Percentiles rank a stretch among this genome's conserved stretches.
Conservation (phyloP, 331 rosid genomes). For the Acacia pycnantha region DNA sequence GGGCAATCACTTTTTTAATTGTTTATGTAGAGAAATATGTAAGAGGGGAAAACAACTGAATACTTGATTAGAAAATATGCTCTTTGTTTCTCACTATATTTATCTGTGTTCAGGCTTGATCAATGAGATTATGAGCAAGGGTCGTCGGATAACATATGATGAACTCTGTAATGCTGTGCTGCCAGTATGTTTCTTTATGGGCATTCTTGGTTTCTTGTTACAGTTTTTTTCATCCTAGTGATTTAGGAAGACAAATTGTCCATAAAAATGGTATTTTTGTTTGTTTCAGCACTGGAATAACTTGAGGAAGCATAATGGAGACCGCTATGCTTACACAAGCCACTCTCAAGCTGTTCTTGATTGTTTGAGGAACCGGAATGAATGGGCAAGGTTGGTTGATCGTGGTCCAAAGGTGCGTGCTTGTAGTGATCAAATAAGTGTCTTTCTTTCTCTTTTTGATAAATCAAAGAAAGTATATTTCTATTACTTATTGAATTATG, state of each 20-base stretch:
- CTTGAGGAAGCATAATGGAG: constrained; percentile 98
- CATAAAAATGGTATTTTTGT: constrained; percentile 16
- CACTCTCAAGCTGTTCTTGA: constrained; percentile 99
- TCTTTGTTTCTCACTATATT: constrained; percentile 32
- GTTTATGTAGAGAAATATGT: neutral
- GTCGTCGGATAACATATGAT: constrained; percentile 87
- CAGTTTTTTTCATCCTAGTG: neutral
- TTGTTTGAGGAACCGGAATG: constrained; percentile 90
- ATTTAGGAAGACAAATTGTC: constrained; percentile 6
- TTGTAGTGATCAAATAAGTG: constrained; percentile 13
- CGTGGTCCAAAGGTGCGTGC: constrained; percentile 94
- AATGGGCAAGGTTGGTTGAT: constrained; percentile 97
- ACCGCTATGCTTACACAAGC: constrained; percentile 96
- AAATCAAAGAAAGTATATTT: neutral
- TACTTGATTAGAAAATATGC: constrained; percentile 17
- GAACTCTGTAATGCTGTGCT: constrained; percentile 92
- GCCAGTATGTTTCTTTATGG: constrained; percentile 63
- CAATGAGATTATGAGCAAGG: constrained; percentile 96
- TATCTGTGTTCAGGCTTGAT: constrained; percentile 66
- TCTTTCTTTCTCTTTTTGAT: no score
- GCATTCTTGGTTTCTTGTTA: constrained; percentile 17
- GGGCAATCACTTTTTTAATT: neutral
- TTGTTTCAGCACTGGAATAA: constrained; percentile 89
- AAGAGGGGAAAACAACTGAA: neutral
- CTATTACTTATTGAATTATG: constrained; percentile 5